Percentiles rank a stretch among this genome's conserved stretches.
Conservation (phyloP, 106 monocot genomes). For the Dendrobium huoshanense region DNA sequence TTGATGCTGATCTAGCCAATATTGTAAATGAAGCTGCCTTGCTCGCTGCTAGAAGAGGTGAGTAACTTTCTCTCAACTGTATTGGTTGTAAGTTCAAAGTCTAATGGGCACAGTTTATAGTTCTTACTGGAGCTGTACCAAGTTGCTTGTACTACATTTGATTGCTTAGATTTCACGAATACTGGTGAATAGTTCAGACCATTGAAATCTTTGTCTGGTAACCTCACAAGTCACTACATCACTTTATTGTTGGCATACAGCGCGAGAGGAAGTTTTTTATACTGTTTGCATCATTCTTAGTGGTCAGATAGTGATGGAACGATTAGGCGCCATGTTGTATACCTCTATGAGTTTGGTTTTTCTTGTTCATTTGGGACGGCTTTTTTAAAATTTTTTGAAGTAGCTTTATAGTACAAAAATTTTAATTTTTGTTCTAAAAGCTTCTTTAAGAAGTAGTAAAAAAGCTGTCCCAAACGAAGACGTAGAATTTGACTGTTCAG, state of each 20-base stretch:
- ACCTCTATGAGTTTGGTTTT: too few species aligned
- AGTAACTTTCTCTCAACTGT: not conserved
- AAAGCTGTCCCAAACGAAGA: too few species aligned
- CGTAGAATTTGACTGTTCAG: too few species aligned
- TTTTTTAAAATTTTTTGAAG: too few species aligned
- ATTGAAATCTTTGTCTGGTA: not conserved
- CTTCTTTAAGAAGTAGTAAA: too few species aligned
- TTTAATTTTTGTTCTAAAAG: too few species aligned
- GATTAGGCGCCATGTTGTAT: not conserved
- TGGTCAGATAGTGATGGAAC: not conserved
- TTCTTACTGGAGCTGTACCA: not conserved
- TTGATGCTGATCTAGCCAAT: conserved; percentile 92
- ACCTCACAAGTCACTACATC: not conserved
- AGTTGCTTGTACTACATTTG: not conserved
- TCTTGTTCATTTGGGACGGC: too few species aligned
- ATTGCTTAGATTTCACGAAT: not conserved
- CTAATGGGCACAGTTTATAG: not conserved
- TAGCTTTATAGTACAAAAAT: too few species aligned
- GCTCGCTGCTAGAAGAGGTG: conserved; percentile 91
- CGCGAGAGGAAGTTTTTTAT: not conserved
- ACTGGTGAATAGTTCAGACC: not conserved
- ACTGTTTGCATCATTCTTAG: not conserved
- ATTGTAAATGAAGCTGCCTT: conserved; percentile 92
- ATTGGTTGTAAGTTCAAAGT: not conserved
- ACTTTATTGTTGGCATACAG: not conserved